Evolutionary conservation across 1,284 basidiomycete genomes (phyloP).

Genomic region (Apiotrichum laibachii): DNA sequence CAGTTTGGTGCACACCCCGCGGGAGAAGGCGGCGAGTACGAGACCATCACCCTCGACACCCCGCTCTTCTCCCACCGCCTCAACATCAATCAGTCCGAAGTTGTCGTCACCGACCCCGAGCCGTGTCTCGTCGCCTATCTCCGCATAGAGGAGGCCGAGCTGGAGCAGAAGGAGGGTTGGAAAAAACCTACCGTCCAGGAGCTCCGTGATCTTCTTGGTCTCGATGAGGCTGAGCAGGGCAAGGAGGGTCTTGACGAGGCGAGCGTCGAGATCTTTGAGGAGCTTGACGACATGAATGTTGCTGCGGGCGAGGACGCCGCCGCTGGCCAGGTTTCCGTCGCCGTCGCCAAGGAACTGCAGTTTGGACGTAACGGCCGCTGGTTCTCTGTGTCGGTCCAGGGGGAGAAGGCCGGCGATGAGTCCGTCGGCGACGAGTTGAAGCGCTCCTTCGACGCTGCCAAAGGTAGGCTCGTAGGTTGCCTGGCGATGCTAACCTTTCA

Average conservation of each 20-base stretch:
- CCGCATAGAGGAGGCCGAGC: conserved; percentile 65
- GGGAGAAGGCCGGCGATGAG: conserved; percentile 12
- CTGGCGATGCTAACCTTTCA: conserved; percentile 39
- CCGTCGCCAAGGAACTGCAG: conserved; percentile 5
- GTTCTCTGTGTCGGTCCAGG: conserved; percentile 38
- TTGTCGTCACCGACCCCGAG: conserved; percentile 60
- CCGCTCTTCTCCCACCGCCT: conserved; percentile 82
- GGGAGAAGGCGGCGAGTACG: conserved; percentile 98
- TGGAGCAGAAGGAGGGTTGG: conserved; percentile 58
- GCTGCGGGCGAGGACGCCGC: neutral
- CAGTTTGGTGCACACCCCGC: conserved; percentile 90
- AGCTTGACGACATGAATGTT: conserved; percentile 1
- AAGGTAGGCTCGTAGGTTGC: conserved; percentile 2
- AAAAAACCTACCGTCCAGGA: conserved; percentile 27
- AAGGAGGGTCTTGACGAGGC: conserved; percentile 33
- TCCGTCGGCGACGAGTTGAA: conserved; percentile 37
- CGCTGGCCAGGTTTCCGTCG: neutral
- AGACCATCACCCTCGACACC: conserved; percentile 86
- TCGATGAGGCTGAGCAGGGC: conserved; percentile 23
- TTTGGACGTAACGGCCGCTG: conserved; percentile 35
- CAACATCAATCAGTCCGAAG: conserved; percentile 63
- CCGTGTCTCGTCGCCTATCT: conserved; percentile 78
- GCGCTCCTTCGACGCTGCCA: conserved; percentile 55
- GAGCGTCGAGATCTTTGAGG: conserved; percentile 19
- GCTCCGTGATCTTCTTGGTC: conserved; percentile 36